Percentiles rank a stretch among this genome's conserved stretches.
Conservation (phyloP, 306 rosid species). For the Luffa aegyptiaca region DNA sequence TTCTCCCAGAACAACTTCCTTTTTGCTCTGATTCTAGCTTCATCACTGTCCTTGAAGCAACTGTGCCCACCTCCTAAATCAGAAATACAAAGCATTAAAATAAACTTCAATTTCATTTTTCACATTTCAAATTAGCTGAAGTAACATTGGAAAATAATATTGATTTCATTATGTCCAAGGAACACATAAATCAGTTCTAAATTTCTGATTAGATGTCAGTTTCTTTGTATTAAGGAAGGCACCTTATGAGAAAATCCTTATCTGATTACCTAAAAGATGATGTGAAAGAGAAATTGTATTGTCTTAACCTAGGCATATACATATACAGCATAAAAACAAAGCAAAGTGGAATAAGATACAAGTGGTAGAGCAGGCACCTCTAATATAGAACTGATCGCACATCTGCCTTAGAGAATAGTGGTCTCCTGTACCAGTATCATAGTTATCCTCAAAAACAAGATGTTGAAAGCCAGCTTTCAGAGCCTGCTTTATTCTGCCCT, state of each 20-base stretch:
- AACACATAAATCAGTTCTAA: neutral
- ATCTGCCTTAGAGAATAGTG: constrained; percentile 96
- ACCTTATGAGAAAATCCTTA: neutral
- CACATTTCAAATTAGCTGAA: neutral
- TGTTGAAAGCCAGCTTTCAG: constrained; percentile 83
- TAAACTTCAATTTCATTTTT: neutral
- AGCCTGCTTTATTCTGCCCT: constrained; percentile 70
- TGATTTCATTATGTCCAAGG: neutral
- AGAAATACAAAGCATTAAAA: constrained; percentile 11
- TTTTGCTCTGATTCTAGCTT: constrained; percentile 78
- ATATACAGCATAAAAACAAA: neutral
- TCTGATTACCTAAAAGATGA: neutral
- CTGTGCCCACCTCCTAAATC: constrained; percentile 92
- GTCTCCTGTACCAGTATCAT: constrained; percentile 98
- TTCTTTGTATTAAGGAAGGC: neutral
- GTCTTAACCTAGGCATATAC: neutral
- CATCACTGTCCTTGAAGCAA: constrained; percentile 91
- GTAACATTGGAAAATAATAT: neutral
- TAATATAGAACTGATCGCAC: constrained; percentile 84
- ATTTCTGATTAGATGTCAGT: neutral
- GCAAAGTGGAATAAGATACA: neutral
- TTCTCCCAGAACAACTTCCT: constrained; percentile 87
- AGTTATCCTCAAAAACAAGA: constrained; percentile 96
- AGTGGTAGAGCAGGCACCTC: constrained; percentile 44
- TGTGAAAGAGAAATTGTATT: neutral